phyloP scores from a whole-genome alignment of 257 asterid species.

The Jasminum sambac region DNA sequence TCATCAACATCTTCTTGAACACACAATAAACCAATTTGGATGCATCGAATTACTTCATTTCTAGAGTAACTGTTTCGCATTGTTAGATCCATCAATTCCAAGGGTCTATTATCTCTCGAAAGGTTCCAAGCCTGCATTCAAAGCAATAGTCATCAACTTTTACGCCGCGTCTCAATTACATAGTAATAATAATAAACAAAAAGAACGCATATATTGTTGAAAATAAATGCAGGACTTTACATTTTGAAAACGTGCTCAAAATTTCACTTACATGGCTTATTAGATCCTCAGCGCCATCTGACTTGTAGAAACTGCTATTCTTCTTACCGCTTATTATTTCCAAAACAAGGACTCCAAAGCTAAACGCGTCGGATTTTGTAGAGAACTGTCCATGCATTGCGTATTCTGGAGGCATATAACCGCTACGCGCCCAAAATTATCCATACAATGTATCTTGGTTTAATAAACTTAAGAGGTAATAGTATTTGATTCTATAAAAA shows the following conservation, averaged over 20 bases:
- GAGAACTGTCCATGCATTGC: constrained; percentile 1
- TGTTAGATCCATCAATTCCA: background rate
- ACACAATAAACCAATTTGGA: background rate
- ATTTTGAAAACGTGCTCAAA: no score
- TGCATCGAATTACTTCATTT: background rate
- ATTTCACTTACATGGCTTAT: no score
- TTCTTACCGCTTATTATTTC: no score
- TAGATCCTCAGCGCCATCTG: no score
- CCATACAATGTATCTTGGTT: background rate
- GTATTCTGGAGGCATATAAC: background rate
- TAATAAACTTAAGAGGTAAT: background rate
- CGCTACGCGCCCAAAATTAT: background rate
- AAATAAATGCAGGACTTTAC: no score
- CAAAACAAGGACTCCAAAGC: background rate
- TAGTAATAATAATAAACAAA: no score
- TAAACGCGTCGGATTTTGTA: background rate
- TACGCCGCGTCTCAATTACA: no score
- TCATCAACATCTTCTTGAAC: background rate
- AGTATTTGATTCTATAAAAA: background rate
- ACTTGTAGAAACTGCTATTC: no score
- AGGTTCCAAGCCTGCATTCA: background rate
- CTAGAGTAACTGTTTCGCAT: background rate
- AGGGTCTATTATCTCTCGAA: background rate
- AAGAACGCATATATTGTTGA: no score
- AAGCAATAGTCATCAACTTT: background rate